Conservation (phyloP, 257 asterid genomes). For the Solanum etuberosum region DNA sequence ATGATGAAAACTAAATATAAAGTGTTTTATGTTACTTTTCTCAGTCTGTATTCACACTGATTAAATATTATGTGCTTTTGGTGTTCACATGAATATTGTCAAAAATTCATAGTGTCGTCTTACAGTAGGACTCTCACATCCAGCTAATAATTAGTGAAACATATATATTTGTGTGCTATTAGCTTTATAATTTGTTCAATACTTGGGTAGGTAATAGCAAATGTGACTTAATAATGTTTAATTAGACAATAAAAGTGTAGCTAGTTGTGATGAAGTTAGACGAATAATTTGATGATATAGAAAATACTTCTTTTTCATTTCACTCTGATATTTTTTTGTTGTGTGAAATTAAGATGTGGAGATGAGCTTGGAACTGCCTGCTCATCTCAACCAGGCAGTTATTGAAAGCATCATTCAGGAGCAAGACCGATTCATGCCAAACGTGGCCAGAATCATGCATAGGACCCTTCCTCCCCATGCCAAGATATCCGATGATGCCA, state of each 20-base stretch:
- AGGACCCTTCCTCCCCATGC: slow-evolving; percentile 71
- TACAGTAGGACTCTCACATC: neutral
- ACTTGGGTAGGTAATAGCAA: neutral
- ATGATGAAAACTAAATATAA: neutral
- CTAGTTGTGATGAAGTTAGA: neutral
- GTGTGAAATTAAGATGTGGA: neutral
- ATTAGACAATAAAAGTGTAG: neutral
- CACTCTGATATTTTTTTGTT: neutral
- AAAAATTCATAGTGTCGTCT: neutral
- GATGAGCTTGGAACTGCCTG: neutral
- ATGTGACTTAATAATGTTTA: no score
- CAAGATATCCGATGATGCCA: slow-evolving; percentile 84
- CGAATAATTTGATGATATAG: neutral
- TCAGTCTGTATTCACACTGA: neutral
- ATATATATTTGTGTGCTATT: no score
- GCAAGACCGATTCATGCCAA: slow-evolving; percentile 94
- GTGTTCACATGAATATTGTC: neutral
- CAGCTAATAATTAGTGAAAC: neutral
- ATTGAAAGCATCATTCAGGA: slow-evolving; percentile 54
- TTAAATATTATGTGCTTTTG: neutral
- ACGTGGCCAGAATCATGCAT: slow-evolving; percentile 83
- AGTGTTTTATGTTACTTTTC: neutral
- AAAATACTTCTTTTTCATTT: no score
- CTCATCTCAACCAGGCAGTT: slow-evolving; percentile 11
- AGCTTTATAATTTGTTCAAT: no score